Base-by-base conservation (phyloP, 2,329 filamentous ascomycete species). In the Fusarium sp. region DNA sequence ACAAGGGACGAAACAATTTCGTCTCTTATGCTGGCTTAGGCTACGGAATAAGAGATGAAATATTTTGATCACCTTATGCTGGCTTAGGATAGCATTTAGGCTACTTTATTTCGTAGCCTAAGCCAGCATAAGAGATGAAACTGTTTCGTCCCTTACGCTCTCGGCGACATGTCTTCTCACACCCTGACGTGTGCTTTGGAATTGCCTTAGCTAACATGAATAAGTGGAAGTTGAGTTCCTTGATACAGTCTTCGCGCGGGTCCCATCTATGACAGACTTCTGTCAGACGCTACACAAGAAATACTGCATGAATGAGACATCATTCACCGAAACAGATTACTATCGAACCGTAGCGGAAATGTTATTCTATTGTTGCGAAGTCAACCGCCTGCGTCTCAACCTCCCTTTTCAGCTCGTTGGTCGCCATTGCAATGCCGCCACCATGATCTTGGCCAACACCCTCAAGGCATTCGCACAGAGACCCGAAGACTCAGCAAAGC, bases 341-440 rank as follows among this genome's bases (percentile, higher is more conserved):
- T 79, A 79, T 41, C 65, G 71, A 7, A 77, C 78, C 11, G 73
- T 86, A 9, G 79, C 81, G 53, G 76, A 76, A 27, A 79, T 86
- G 30, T 77, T 87, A 1, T 80, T 81, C 66, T 77, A 81, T 58
- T 83, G 83, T 58, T 82, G 83, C 42, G 80, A 82, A 24, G 75
- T 85, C 58, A 78, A 81, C 8, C 78, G 84, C 6, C 73, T 87
- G n/a, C 83, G 84, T 44, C 75, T 87, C 24, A 85, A 83, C 63
- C 80, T 87, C 7, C 85, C 85, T 5, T 86, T 85, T 62, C 84
- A 86, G 69, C 78, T 87, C 11, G 80, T 86, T 13, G 83, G 82
- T 18, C 77, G 78, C 12, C 78, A 83, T 62, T 83, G 81, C 63
- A 80, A 80, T 60, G 82, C 84, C 45, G 81, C 84, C 20, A 87